Evolutionary conservation across 2,329 filamentous ascomycete genomes (phyloP).

Genomic region (Trichoderma harzianum): DNA sequence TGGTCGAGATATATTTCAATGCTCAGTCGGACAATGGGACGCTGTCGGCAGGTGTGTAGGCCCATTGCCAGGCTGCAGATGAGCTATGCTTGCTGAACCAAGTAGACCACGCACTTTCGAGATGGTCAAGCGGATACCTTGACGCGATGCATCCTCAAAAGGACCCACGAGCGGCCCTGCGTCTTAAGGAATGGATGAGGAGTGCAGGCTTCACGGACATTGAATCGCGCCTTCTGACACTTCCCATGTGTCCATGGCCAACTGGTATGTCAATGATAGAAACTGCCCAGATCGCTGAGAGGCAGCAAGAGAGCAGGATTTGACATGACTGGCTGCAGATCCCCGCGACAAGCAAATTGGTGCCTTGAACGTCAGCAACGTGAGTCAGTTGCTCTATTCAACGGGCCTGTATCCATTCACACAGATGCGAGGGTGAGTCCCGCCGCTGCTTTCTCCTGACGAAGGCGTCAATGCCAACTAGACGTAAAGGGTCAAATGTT

Average conservation of each 20-base stretch:
- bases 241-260: slow-evolving; percentile 70
- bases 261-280: slow-evolving; percentile 46
- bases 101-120: slow-evolving; percentile 59
- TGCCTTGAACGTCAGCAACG: slow-evolving; percentile 50
- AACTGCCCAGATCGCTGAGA: not conserved
- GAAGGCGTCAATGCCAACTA: not conserved
- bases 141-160: slow-evolving; percentile 61
- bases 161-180: slow-evolving; percentile 61
- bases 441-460: not conserved
- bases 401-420: slow-evolving; percentile 56
- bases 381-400: slow-evolving; percentile 53
- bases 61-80: not conserved
- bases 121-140: slow-evolving; percentile 66
- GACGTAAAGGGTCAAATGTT: not conserved
- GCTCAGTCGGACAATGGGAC: slow-evolving; percentile 82
- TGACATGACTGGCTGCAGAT: slow-evolving; percentile 35
- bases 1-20: slow-evolving; percentile 84
- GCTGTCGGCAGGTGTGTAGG: slow-evolving; percentile 56
- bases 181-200: slow-evolving; percentile 56
- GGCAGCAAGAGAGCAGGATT: no score
- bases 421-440: slow-evolving; percentile 44
- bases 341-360: slow-evolving; percentile 53
- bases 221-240: slow-evolving; percentile 60
- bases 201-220: slow-evolving; percentile 66
- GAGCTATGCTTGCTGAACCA: not conserved